These are phyloP conservation scores for Zygoascus hellenicus DNA, from an alignment of 1,139 yeast genomes.

Conservation along the genomic window DNA sequence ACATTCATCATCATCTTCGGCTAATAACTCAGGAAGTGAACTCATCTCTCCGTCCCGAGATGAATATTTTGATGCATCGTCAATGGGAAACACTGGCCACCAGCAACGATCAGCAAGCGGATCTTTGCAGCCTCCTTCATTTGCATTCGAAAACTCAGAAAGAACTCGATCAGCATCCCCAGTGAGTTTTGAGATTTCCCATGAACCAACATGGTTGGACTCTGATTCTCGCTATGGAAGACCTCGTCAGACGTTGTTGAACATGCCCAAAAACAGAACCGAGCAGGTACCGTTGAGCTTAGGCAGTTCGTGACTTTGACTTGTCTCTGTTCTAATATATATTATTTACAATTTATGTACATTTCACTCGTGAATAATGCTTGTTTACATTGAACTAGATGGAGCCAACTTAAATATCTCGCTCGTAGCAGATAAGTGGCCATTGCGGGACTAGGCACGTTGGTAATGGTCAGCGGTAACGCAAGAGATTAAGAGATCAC, in stretches of 20 bases:
- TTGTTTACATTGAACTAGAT: no score
- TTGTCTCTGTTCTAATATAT: not conserved
- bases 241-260: slow-evolving; percentile 13
- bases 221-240: slow-evolving; percentile 17
- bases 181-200: slow-evolving; percentile 25
- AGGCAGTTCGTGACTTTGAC: slow-evolving; percentile 10
- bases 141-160: slow-evolving; percentile 7
- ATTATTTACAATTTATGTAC: slow-evolving; percentile 1
- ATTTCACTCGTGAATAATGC: no score
- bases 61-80: not conserved
- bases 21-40: not conserved
- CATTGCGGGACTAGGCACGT: no score
- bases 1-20: slow-evolving; percentile 7
- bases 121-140: slow-evolving; percentile 3
- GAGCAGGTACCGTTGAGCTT: slow-evolving; percentile 24
- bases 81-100: not conserved
- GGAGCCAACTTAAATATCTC: no score
- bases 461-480: no score
- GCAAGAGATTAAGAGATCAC: no score
- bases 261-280: slow-evolving; percentile 21
- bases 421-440: no score
- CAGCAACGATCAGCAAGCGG: slow-evolving; percentile 1
- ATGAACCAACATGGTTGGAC: slow-evolving; percentile 29
- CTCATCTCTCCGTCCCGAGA: not conserved
- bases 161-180: slow-evolving; percentile 23